Evolutionary conservation across 2,329 filamentous ascomycete species (phyloP).

Genomic region (Trichophyton rubrum): DNA sequence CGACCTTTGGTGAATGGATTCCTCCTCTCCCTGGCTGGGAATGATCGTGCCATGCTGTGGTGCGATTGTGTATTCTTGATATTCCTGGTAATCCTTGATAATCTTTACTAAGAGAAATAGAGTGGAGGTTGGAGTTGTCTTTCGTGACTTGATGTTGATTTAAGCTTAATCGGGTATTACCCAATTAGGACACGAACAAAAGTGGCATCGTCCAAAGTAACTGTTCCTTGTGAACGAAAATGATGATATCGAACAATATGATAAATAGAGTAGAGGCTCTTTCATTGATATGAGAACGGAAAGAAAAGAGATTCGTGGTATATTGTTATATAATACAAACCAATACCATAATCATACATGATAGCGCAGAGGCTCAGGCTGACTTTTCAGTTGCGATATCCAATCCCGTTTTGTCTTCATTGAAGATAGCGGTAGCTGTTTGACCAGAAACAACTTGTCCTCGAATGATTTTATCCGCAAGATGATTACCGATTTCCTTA

Average conservation of each 20-base stretch:
- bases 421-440: constrained; percentile 56
- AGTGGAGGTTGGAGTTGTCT: not conserved
- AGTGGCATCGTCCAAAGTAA: not conserved
- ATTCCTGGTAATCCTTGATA: not conserved
- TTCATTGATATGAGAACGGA: not conserved
- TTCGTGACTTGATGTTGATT: not conserved
- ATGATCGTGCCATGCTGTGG: not conserved
- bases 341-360: not conserved
- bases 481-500: constrained; percentile 74
- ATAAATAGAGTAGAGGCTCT: not conserved
- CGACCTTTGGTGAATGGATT: not conserved
- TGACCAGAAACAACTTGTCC: constrained; percentile 69
- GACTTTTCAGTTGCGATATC: constrained; percentile 33
- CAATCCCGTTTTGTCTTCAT: constrained; percentile 47
- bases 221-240: not conserved
- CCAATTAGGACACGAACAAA: not conserved
- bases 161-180: not conserved
- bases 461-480: constrained; percentile 85
- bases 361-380: not conserved
- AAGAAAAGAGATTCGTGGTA: not conserved
- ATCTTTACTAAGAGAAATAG: not conserved
- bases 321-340: constrained; percentile 4
- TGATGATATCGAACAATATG: not conserved
- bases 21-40: not conserved
- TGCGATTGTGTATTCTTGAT: not conserved